These are phyloP conservation scores for Scedosporium aurantiacum DNA, from an alignment of 2,329 filamentous ascomycete species.

Conservation along the genomic window DNA sequence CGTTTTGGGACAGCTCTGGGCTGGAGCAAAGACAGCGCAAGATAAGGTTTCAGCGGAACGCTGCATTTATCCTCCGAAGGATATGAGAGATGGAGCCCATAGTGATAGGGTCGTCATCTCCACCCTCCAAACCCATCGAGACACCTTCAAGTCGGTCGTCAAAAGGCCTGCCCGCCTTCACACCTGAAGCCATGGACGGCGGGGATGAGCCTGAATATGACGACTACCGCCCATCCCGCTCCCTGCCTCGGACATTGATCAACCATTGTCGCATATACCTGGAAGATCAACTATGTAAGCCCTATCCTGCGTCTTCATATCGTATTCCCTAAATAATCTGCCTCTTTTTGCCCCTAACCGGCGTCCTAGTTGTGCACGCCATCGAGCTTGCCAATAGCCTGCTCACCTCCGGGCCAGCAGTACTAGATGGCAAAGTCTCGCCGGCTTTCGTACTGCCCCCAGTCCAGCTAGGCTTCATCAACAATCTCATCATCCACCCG, in stretches of 20 bases:
- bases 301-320: not conserved
- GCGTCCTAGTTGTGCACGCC: conserved; percentile 37
- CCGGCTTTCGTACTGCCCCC: conserved; percentile 56
- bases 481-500: conserved; percentile 74
- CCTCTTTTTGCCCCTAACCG: not conserved
- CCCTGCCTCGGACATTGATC: not conserved
- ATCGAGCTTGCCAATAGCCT: conserved; percentile 54
- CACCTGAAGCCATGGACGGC: not conserved
- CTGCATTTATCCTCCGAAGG: not conserved
- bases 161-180: not conserved
- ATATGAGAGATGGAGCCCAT: not conserved
- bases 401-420: conserved; percentile 26
- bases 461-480: conserved; percentile 64
- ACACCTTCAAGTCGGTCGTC: not conserved
- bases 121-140: not conserved
- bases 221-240: not conserved
- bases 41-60: not conserved
- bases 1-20: not conserved
- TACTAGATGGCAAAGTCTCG: conserved; percentile 15
- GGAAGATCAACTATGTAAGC: conserved; percentile 16
- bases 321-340: not conserved
- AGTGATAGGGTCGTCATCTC: not conserved
- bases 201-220: not conserved
- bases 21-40: not conserved
- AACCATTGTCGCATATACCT: conserved; percentile 7